Evolutionary conservation across 257 asterid species (phyloP).

Genomic region (Capsicum chinense): DNA sequence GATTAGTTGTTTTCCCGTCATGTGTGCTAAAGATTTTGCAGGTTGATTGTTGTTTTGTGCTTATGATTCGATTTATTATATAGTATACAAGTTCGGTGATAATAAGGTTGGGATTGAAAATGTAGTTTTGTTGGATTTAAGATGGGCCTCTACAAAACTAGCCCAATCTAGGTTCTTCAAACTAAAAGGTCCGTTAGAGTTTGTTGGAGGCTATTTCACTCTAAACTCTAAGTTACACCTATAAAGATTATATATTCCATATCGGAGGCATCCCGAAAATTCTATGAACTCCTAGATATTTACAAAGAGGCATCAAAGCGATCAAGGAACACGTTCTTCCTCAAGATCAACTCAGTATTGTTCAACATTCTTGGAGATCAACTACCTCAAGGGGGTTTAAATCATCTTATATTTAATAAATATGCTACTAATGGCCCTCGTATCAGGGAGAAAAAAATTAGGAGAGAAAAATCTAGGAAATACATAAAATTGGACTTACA

Average conservation of each 20-base stretch:
- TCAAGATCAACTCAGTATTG: not conserved
- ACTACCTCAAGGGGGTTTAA: no score
- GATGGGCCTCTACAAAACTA: not conserved
- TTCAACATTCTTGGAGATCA: not conserved
- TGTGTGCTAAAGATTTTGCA: not conserved
- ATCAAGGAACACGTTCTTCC: not conserved
- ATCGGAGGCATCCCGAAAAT: not conserved
- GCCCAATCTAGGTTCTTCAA: not conserved
- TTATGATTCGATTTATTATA: not conserved
- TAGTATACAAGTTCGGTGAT: not conserved
- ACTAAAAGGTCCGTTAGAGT: not conserved
- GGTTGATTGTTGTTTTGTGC: not conserved
- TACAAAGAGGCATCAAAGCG: not conserved
- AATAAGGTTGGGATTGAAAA: not conserved
- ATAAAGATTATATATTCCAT: not conserved
- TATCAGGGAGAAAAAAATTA: no score
- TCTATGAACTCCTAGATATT: not conserved
- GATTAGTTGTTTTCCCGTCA: constrained; percentile 67
- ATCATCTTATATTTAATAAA: no score
- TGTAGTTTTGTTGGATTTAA: not conserved
- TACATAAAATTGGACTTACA: no score
- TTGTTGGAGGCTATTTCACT: not conserved
- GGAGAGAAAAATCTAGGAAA: not conserved
- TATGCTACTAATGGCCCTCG: not conserved
- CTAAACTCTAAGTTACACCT: not conserved